Evolutionary conservation across 345 rosid genomes (phyloP), one percentile per base, ranked within the genome.

Genomic region (Combretum micranthum): DNA sequence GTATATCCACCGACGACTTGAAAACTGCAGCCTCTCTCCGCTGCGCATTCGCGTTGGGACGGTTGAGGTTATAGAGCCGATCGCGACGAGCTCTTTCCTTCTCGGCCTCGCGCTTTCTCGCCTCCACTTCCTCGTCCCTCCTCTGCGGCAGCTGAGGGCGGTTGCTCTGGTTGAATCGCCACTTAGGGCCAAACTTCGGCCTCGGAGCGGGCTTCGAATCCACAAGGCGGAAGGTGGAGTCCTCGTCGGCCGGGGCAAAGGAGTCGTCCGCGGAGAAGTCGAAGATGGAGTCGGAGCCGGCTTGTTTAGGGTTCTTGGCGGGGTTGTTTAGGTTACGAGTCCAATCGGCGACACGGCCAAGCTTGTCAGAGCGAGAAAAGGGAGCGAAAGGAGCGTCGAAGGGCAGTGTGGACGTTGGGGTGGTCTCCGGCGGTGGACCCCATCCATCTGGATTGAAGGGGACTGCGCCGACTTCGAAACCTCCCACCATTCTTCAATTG

Each of bases 341-440:
- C 86, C 92, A 93, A 44, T 93, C 99, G 19, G 96, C 96, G 55
- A 93, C 81, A 12, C 97, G 91, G n/a, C 97, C 99, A 1, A 93
- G 80, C 62, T 87, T 93, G 2, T 89, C 97, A 4, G 92, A 82
- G 50, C 96, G 94, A 48, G 97, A 93, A 76, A 93, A 89, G 1
- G 97, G 84, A 2, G 88, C 89, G 20, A 78, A 77, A 10, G 94
- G 98, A 13, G 80, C 85, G 44, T 83, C 56, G 12, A 66, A 78
- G 5, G 90, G 90, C n/a, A 85, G 83, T 0, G 82, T 66, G 37
- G 80, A 50, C 56, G 83, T 49, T 50, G 71, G 22, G 42, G 81
- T 39, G n/a, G 82, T 25, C 49, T 78, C 26, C 51, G 82, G 44
- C 18, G 82, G 88, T 0, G 97, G 99, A 8, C 97, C 96, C 97